Conservation (phyloP, 1,284 basidiomycete species). For the Pyrrhoderma lamaoense region DNA sequence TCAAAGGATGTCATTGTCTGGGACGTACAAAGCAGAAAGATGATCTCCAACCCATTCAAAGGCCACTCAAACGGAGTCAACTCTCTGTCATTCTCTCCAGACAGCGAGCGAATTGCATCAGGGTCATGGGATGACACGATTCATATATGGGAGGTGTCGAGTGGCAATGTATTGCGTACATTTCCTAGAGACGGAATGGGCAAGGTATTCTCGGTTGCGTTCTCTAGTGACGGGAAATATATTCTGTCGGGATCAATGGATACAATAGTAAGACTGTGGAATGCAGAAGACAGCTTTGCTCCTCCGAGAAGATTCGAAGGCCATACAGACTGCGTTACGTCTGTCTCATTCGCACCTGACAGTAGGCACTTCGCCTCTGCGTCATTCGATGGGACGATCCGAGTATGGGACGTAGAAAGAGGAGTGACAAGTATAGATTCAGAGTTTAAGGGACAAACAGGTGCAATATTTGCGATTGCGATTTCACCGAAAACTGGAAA, state of each 20-base stretch:
- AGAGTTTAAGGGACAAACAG: no score
- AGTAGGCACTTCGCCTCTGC: not conserved
- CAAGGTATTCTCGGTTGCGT: not conserved
- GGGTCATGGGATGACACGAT: no score
- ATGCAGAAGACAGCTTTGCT: conserved; percentile 50
- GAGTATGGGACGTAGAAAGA: no score
- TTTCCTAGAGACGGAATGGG: not conserved
- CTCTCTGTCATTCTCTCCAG: no score
- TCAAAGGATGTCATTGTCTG: conserved; percentile 1
- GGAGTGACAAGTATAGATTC: no score
- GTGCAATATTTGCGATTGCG: no score
- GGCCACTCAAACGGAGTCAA: no score
- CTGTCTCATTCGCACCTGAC: not conserved
- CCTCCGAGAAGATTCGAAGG: conserved; percentile 49
- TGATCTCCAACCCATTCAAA: not conserved
- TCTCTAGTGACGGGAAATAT: not conserved
- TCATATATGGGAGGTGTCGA: no score
- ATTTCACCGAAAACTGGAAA: no score
- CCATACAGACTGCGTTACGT: conserved; percentile 43
- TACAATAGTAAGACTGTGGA: conserved; percentile 73
- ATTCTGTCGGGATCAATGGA: conserved; percentile 84
- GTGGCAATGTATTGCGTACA: not conserved
- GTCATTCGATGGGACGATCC: not conserved
- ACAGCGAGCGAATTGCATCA: no score
- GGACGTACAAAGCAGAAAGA: not conserved